Evolutionary conservation across 2,329 filamentous ascomycete species (phyloP).

Genomic region (Acarospora socialis): DNA sequence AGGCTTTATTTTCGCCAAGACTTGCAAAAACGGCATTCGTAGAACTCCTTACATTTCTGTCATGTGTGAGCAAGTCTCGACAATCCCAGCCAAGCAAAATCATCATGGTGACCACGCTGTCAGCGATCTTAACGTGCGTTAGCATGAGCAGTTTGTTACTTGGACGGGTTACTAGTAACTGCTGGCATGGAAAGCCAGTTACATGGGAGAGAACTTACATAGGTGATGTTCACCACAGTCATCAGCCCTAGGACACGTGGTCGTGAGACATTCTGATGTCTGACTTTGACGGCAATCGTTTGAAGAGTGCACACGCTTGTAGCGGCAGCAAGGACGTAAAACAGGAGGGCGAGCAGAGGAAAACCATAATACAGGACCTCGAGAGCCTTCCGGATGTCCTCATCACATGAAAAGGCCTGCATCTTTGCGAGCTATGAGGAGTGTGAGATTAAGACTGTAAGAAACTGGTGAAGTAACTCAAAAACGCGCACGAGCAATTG

Average conservation of each 20-base stretch:
- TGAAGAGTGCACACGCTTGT: conserved; percentile 41
- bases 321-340: conserved; percentile 39
- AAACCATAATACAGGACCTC: no score
- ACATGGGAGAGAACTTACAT: conserved; percentile 21
- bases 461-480: no score
- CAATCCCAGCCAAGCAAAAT: background rate
- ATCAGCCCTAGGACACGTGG: conserved; percentile 30
- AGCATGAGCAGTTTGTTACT: conserved; percentile 1
- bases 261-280: conserved; percentile 28
- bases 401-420: no score
- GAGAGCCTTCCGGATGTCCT: no score
- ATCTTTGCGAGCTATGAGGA: no score
- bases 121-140: conserved; percentile 3
- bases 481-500: no score
- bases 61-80: background rate
- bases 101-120: background rate
- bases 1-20: background rate
- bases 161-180: background rate
- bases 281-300: conserved; percentile 25
- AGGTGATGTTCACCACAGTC: conserved; percentile 22
- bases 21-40: conserved; percentile 5
- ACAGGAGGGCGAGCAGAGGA: conserved; percentile 42
- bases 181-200: background rate
- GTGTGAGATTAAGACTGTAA: no score
- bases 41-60: background rate